Percentiles rank a stretch among this genome's conserved stretches.
These are phyloP conservation scores for Suillus hirtellus DNA, from an alignment of 768 basidiomycete genomes.

Conservation along the genomic window DNA sequence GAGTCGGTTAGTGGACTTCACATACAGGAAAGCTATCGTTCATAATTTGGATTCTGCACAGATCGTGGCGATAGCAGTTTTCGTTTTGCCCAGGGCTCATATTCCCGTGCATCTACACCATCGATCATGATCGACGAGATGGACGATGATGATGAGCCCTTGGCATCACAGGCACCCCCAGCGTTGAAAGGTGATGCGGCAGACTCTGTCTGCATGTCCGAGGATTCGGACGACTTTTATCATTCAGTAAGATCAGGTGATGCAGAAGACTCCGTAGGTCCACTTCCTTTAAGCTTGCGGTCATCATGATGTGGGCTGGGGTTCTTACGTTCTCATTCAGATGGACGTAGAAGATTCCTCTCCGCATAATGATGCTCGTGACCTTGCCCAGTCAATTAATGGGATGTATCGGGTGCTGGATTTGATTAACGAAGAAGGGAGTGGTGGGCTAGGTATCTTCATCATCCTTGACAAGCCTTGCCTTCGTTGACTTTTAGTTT, in stretches of 20 bases:
- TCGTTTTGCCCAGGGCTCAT: constrained; percentile 8
- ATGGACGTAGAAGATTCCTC: constrained; percentile 20
- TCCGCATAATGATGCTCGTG: constrained; percentile 18
- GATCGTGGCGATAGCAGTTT: neutral
- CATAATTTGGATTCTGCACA: neutral
- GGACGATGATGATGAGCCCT: constrained; percentile 9
- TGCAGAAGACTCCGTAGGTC: neutral
- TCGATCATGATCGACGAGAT: neutral
- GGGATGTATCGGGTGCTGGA: constrained; percentile 58
- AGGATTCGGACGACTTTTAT: constrained; percentile 6
- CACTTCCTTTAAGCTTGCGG: neutral
- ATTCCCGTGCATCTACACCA: constrained; percentile 3
- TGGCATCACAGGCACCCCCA: neutral
- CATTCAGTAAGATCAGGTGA: neutral
- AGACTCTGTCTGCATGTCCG: neutral
- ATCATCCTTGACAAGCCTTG: neutral
- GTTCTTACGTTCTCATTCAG: constrained; percentile 13
- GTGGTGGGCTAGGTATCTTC: constrained; percentile 50
- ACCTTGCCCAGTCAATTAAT: constrained; percentile 33
- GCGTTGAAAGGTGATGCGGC: neutral
- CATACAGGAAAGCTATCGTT: neutral
- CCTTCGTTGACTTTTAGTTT: neutral
- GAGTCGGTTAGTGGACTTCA: neutral
- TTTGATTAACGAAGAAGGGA: constrained; percentile 51
- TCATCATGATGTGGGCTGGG: constrained; percentile 6